A percentile compares a stretch with the other conserved stretches of the same genome.
Conservation (phyloP, 306 rosid species). For the Amphicarpaea edgeworthii region DNA sequence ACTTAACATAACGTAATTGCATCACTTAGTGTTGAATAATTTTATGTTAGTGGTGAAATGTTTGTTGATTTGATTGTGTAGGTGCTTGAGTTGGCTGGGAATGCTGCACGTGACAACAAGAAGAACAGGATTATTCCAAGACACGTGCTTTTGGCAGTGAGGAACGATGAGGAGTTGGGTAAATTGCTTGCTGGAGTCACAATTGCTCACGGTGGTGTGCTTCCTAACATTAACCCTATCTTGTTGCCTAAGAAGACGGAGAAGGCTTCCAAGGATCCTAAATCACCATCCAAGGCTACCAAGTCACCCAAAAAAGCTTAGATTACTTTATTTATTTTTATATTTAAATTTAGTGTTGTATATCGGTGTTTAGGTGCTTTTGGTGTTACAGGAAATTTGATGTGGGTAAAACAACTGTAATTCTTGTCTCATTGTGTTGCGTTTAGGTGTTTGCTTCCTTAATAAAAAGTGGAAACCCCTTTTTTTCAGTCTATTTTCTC, state of each 20-base stretch:
- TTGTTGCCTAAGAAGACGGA: slow-evolving; percentile 73
- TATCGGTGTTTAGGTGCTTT: slow-evolving; percentile 15
- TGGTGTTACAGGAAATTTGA: not conserved
- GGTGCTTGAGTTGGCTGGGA: slow-evolving; percentile 90
- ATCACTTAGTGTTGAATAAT: not conserved
- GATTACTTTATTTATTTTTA: not conserved
- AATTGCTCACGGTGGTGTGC: slow-evolving; percentile 88
- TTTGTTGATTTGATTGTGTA: slow-evolving; percentile 14
- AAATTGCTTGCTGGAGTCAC: slow-evolving; percentile 81
- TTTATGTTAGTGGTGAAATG: not conserved
- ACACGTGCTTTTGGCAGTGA: slow-evolving; percentile 72
- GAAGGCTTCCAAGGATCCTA: slow-evolving; percentile 56
- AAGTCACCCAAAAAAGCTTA: slow-evolving; percentile 78
- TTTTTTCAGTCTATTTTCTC: not conserved
- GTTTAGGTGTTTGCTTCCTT: not conserved
- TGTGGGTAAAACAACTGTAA: not conserved
- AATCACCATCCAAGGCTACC: slow-evolving; percentile 65
- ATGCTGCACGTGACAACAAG: slow-evolving; percentile 89
- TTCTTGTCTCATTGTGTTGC: not conserved
- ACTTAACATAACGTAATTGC: fast-evolving
- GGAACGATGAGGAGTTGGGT: slow-evolving; percentile 86
- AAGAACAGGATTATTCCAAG: slow-evolving; percentile 75
- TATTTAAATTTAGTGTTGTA: slow-evolving; percentile 41
- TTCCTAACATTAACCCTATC: slow-evolving; percentile 83
- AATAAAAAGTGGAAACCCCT: not conserved